Base-by-base conservation (phyloP, 1,139 yeast species). In the Hemisphaericaspora lyxosophila region DNA sequence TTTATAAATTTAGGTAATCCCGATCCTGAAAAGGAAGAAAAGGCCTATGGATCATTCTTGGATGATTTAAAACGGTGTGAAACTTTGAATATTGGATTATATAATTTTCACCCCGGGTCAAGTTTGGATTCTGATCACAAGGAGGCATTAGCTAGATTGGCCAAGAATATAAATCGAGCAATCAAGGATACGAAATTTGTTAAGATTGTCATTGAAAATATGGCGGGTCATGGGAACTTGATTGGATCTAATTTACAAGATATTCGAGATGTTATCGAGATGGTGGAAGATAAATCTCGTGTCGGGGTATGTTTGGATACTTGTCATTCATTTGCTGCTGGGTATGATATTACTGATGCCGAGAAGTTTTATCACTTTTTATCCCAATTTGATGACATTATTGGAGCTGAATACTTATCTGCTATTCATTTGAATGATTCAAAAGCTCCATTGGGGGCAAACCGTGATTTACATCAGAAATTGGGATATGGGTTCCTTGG, bases 201-300 rank as follows among this genome's bases (percentile, higher is more conserved):
- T 24, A 88, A 83, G 55, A 82, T 92, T 35, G 95, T 92, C 9
- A 73, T 94, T 41, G 99, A 92, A 57, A 92, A 92, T 56, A 92
- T 94, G 98, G 97, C 98, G 0, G 98, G 98, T 9, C 95, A 89
- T 50, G 96, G 96, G 6, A 85, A 86, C 45, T 72, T 90, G 43
- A 85, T 92, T 34, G 98, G 98, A 1, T 84, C 94, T 4, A 71
- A 78, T 33, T 63, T 92, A 28, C 80, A 85, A 48, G 98, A 92
- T 54, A 68, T 92, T 33, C 69, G 74, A 25, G 78, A 75, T 23
- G 90, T 94, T 14, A 88, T 92, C 34, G 84, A 76, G 33, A 58
- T 81, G 69, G 78, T 92, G 7, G 84, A 87, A 3, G 77, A 89
- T 53, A 90, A 90, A 57, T 59, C 68, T 2, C 71, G 98, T 40